A percentile compares a stretch with the other conserved stretches of the same genome.
Evolutionary conservation across 163 green algal species (phyloP).

Genomic region (Volvox carteri): DNA sequence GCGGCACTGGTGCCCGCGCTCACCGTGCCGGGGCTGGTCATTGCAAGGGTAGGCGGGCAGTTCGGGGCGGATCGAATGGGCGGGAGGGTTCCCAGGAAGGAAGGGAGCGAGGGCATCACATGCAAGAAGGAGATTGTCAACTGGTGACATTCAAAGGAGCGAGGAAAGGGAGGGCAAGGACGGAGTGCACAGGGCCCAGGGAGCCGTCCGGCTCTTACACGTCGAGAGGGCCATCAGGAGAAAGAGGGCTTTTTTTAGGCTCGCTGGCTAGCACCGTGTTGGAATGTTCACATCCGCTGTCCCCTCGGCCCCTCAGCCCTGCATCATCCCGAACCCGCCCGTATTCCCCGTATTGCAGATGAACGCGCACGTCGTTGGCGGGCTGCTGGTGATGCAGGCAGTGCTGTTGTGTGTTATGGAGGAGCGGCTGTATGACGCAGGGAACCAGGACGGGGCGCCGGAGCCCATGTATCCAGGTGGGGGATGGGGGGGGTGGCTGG

Average conservation of each 20-base stretch:
- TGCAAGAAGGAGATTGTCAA: no score
- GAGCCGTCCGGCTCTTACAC: no score
- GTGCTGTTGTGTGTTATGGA: constrained; percentile 82
- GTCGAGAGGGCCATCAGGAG: no score
- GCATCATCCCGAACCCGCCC: no score
- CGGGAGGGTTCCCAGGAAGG: neutral
- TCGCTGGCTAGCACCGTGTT: no score
- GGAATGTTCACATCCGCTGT: no score
- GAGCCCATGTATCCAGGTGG: constrained; percentile 67
- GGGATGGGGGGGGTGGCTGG: neutral
- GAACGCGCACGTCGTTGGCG: constrained; percentile 31
- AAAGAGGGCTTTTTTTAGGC: no score
- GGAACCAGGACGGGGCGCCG: constrained; percentile 62
- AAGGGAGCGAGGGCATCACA: no score
- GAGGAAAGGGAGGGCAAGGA: no score
- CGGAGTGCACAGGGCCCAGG: no score
- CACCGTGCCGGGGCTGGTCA: constrained; percentile 84
- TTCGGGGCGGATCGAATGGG: neutral
- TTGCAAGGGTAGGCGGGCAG: constrained; percentile 35
- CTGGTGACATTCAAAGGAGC: no score
- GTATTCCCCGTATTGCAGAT: neutral
- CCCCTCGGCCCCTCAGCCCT: no score
- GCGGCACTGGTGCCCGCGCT: constrained; percentile 78
- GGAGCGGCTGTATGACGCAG: constrained; percentile 80
- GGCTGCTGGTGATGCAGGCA: constrained; percentile 54